phyloP scores from a whole-genome alignment of 768 basidiomycete species.

The Butyriboletus loyo region DNA sequence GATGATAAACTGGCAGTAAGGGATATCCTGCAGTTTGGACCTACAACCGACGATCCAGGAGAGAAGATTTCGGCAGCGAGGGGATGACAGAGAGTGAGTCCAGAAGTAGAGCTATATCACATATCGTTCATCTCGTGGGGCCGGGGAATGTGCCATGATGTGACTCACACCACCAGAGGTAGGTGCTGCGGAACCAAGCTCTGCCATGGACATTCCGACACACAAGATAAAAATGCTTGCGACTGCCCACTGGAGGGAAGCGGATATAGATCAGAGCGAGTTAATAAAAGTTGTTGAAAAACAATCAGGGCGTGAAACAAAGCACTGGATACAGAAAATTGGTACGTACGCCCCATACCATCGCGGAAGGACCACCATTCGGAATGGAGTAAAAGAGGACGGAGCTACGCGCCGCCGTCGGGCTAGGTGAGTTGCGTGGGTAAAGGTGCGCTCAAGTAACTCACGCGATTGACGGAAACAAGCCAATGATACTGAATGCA shows the following conservation, averaged over 20 bases:
- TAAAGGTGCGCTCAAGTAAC: conserved; percentile 28
- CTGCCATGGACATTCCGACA: conserved; percentile 41
- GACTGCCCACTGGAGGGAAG: conserved; percentile 34
- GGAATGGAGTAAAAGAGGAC: conserved; percentile 47
- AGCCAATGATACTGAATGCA: conserved; percentile 67
- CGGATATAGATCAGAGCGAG: not conserved
- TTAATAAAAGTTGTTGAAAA: not conserved
- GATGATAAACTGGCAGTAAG: not conserved
- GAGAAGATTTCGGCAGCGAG: conserved; percentile 55
- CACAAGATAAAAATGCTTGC: conserved; percentile 37
- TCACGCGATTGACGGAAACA: conserved; percentile 63
- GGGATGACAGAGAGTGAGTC: conserved; percentile 58
- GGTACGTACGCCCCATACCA: conserved; percentile 36
- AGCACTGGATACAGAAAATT: not conserved
- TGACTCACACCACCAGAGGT: conserved; percentile 39
- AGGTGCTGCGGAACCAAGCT: conserved; percentile 40
- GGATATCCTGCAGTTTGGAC: conserved; percentile 9
- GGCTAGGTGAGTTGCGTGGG: not conserved
- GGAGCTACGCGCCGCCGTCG: conserved; percentile 27
- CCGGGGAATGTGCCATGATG: not conserved
- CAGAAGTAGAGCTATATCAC: conserved; percentile 57
- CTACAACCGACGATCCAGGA: conserved; percentile 70
- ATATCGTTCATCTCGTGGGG: not conserved
- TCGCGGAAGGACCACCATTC: too few relatives aligned
- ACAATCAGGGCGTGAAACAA: not conserved